phyloP scores from a whole-genome alignment of 768 basidiomycete species.

The Chlorophyllum brunneum region DNA sequence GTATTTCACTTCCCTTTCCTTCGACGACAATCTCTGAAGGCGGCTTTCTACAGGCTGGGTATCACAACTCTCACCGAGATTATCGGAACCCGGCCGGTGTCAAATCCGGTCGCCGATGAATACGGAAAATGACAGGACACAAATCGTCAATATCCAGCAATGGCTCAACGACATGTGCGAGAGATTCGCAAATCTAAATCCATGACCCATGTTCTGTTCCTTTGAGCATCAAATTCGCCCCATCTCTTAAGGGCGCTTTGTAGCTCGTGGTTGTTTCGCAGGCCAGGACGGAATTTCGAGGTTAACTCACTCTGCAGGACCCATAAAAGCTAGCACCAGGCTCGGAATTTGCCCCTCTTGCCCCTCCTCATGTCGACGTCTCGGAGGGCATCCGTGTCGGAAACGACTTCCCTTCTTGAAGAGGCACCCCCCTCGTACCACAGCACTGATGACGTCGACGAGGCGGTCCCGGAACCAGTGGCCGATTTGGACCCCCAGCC shows the following conservation, averaged over 20 bases:
- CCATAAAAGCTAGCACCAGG: slow-evolving; percentile 9
- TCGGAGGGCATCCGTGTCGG: slow-evolving; percentile 38
- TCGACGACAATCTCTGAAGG: background rate
- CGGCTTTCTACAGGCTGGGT: background rate
- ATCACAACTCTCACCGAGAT: slow-evolving; percentile 21
- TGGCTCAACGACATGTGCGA: slow-evolving; percentile 30
- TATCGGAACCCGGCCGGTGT: slow-evolving; percentile 31
- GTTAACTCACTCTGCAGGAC: slow-evolving; percentile 1
- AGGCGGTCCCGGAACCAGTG: slow-evolving; percentile 25
- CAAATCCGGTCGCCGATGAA: slow-evolving; percentile 36
- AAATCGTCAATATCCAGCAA: slow-evolving; percentile 21
- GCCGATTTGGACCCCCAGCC: slow-evolving; percentile 23
- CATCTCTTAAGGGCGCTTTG: slow-evolving; percentile 17
- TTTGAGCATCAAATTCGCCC: slow-evolving; percentile 19
- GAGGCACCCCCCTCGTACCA: slow-evolving; percentile 45
- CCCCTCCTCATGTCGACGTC: slow-evolving; percentile 13
- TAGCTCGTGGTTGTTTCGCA: slow-evolving; percentile 12
- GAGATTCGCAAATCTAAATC: slow-evolving; percentile 34
- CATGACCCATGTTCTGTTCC: slow-evolving; percentile 32
- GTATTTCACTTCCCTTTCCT: background rate
- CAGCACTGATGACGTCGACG: slow-evolving; percentile 38
- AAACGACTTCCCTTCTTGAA: slow-evolving; percentile 56
- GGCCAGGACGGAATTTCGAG: slow-evolving; percentile 16
- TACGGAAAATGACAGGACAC: slow-evolving; percentile 38
- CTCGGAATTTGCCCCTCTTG: slow-evolving; percentile 12